Evolutionary conservation across 2,329 filamentous ascomycete species (phyloP).

Genomic region (Diaporthe longicolla): DNA sequence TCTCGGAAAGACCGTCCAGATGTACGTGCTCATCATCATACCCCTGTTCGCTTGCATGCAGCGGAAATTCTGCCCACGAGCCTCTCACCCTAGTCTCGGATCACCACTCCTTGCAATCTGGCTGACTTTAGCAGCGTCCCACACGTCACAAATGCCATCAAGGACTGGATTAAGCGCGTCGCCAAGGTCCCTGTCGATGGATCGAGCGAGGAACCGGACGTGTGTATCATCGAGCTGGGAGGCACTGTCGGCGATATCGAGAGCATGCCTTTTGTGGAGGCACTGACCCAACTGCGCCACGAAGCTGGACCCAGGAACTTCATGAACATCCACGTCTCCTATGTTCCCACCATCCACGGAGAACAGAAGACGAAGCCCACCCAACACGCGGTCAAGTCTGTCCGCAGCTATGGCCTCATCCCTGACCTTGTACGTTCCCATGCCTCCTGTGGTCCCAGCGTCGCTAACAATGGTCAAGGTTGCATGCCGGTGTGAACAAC

Average conservation of each 20-base stretch:
- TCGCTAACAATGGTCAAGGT: conserved; percentile 67
- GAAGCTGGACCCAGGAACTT: conserved; percentile 84
- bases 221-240: conserved; percentile 82
- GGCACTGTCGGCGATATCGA: conserved; percentile 79
- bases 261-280: conserved; percentile 89
- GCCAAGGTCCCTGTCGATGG: conserved; percentile 89
- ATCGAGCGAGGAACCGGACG: conserved; percentile 84
- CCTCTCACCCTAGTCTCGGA: background rate
- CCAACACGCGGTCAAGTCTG: conserved; percentile 87
- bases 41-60: background rate
- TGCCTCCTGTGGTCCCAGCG: conserved; percentile 29
- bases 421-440: conserved; percentile 73
- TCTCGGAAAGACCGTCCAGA: conserved; percentile 89
- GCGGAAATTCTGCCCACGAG: background rate
- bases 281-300: conserved; percentile 82
- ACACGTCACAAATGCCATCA: conserved; percentile 91
- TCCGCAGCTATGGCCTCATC: conserved; percentile 83
- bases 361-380: conserved; percentile 98
- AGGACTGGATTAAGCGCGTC: conserved; percentile 92
- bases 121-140: conserved; percentile 68
- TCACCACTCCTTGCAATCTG: background rate
- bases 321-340: conserved; percentile 89
- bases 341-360: conserved; percentile 78
- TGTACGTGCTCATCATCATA: conserved; percentile 55
- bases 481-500: conserved; percentile 89